Evolutionary conservation across 2,329 filamentous ascomycete species (phyloP).

Genomic region (Neonectria punicea): DNA sequence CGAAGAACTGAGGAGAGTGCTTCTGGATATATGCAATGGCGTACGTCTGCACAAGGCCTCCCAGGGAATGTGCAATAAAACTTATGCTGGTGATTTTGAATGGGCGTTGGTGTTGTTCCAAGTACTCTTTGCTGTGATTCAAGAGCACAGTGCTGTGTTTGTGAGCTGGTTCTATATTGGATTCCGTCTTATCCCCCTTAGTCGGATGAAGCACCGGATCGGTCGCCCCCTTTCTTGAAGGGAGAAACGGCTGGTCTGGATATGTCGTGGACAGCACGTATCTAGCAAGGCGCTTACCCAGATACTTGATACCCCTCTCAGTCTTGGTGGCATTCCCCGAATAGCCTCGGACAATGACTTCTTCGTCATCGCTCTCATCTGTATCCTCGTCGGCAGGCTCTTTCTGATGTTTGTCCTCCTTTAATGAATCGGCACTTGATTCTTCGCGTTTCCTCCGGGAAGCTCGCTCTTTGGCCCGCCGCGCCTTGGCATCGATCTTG

Average conservation of each 20-base stretch:
- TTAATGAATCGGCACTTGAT: constrained; percentile 21
- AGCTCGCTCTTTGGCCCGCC: constrained; percentile 63
- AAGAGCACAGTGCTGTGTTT: constrained; percentile 70
- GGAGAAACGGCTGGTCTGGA: constrained; percentile 90
- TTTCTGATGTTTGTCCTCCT: constrained; percentile 18
- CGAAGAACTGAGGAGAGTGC: constrained; percentile 91
- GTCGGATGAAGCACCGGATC: constrained; percentile 55
- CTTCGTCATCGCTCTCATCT: constrained; percentile 70
- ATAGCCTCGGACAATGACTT: constrained; percentile 91
- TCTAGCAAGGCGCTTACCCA: constrained; percentile 93
- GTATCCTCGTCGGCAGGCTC: constrained; percentile 28
- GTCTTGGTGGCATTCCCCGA: constrained; percentile 90
- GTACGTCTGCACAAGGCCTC: constrained; percentile 91
- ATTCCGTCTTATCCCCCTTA: constrained; percentile 55
- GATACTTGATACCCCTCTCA: constrained; percentile 94
- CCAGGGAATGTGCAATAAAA: constrained; percentile 91
- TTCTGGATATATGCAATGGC: constrained; percentile 97
- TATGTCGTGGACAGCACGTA: constrained; percentile 91
- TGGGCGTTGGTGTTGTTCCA: constrained; percentile 59
- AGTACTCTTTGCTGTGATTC: constrained; percentile 63
- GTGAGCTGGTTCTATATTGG: constrained; percentile 63
- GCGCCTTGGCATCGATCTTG: constrained; percentile 72
- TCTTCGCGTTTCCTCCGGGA: constrained; percentile 31
- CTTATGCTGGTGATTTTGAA: constrained; percentile 95
- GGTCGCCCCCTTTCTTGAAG: constrained; percentile 63